A percentile compares a stretch with the other conserved stretches of the same genome.
Evolutionary conservation across 768 basidiomycete genomes (phyloP).

Genomic region (Rhizopogon vinicolor): DNA sequence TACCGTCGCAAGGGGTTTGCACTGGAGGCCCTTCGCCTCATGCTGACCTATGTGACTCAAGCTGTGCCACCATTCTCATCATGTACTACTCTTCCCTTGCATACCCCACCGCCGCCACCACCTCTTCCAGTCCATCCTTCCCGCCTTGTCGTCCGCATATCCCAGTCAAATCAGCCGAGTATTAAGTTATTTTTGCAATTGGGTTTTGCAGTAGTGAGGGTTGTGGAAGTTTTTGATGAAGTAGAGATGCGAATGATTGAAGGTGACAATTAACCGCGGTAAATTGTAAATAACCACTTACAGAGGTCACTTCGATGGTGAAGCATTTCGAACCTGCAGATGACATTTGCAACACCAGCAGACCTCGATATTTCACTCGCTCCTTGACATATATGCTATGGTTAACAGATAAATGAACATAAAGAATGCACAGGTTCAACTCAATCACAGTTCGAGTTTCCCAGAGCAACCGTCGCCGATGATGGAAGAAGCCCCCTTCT

Average conservation of each 20-base stretch:
- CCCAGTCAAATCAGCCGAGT: slow-evolving; percentile 62
- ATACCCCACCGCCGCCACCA: slow-evolving; percentile 22
- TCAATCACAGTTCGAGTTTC: no score
- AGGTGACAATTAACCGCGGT: no score
- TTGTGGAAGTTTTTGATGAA: slow-evolving; percentile 74
- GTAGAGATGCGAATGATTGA: slow-evolving; percentile 62
- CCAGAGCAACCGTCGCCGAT: no score
- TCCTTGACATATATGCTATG: no score
- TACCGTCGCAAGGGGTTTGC: slow-evolving; percentile 72
- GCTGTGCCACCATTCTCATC: slow-evolving; percentile 21
- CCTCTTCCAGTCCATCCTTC: slow-evolving; percentile 41
- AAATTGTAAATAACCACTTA: no score
- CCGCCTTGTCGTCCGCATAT: slow-evolving; percentile 66
- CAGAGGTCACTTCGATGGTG: no score
- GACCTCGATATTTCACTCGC: no score
- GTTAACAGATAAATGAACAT: no score
- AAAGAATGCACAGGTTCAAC: no score
- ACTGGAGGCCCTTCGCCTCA: slow-evolving; percentile 53
- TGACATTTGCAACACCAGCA: no score
- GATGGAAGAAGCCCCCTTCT: no score
- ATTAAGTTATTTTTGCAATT: slow-evolving; percentile 71
- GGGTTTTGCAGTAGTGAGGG: slow-evolving; percentile 67
- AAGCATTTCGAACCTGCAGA: no score
- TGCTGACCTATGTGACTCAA: slow-evolving; percentile 62
- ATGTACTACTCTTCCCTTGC: slow-evolving; percentile 15